Base-by-base conservation (phyloP, 345 rosid genomes). In the Euphorbia peplus region DNA sequence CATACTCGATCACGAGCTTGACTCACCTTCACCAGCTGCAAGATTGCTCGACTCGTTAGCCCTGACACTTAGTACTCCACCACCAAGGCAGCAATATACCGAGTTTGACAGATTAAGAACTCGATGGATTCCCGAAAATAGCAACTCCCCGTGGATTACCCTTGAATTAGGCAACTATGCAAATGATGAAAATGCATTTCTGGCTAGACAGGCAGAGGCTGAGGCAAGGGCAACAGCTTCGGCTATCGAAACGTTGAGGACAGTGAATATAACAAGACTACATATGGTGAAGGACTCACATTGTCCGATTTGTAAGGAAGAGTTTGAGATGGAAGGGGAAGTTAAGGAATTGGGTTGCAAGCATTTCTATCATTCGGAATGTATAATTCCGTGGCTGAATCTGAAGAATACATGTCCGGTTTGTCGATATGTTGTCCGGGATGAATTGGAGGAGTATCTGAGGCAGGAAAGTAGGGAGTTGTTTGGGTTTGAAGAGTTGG, bases 271-370 rank as follows among this genome's bases (percentile, higher is more conserved):
- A 13, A 29, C 83, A 0, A 78, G 75, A 54, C 37, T 70, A 12
- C 76, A 79, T 61, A 52, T 86, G 74, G 53, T 0, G 1, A 82
- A 50, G 22, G 85, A 78, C 63, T 60, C 30, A 55, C 76, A 69
- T 26, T 92, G 98, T 67, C 89, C 97, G 0, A 78, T 93, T 39
- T 93, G 97, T 73, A 90, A 90, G 64, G 96, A 93, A 1, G 89
- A 85, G 57, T 88, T 88, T 8, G 81, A 73, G 73, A 67, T 85
- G 25, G 92, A 78, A 6, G 84, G 76, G 8, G 84, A 82, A 32
- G 89, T 60, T 1, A 83, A 70, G 71, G 88, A 83, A 75, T 64
- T 90, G 75, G 83, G 85, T 8, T 90, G 98, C 75, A 70, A 79
- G 62, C 98, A 93, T 76, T 57, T 87, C 50, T 93, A 87, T 24